phyloP scores from a whole-genome alignment of 208 protist species.

The Novymonas esmeraldas region DNA sequence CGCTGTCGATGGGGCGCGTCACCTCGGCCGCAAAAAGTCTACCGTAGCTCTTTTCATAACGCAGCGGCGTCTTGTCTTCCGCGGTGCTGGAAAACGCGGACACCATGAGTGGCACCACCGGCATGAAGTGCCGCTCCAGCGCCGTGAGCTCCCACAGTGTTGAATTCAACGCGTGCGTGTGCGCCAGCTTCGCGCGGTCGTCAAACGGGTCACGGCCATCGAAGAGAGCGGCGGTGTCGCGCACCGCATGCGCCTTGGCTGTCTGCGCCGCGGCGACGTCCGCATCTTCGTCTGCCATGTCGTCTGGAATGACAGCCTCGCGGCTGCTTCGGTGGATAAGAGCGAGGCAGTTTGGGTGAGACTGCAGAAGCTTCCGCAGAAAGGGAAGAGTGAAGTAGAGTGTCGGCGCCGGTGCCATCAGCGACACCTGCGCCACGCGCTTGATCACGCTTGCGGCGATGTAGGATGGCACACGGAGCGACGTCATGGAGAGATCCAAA shows the following conservation, averaged over 20 bases:
- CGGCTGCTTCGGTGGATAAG: conserved; percentile 86
- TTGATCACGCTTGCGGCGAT: conserved; percentile 88
- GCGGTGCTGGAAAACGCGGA: conserved; percentile 76
- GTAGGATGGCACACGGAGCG: conserved; percentile 80
- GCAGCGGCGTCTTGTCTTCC: conserved; percentile 83
- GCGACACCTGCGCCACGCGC: conserved; percentile 58
- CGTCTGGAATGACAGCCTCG: conserved; percentile 61
- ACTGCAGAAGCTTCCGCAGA: conserved; percentile 81
- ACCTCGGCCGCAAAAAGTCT: conserved; percentile 86
- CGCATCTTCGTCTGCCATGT: conserved; percentile 18
- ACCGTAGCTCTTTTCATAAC: conserved; percentile 87
- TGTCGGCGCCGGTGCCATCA: conserved; percentile 72
- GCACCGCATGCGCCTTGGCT: conserved; percentile 42
- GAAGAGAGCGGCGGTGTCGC: conserved; percentile 70
- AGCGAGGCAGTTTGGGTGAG: conserved; percentile 86
- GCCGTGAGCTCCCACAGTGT: conserved; percentile 91
- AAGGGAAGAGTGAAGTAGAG: conserved; percentile 91
- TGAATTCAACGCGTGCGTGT: conserved; percentile 72
- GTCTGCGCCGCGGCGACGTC: conserved; percentile 15
- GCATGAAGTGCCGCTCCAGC: conserved; percentile 87
- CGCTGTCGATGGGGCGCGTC: conserved; percentile 59
- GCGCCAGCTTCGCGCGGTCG: conserved; percentile 32
- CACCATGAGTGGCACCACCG: conserved; percentile 86
- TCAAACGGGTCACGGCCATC: conserved; percentile 84
- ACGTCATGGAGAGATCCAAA: conserved; percentile 83